Percentiles rank a stretch among this genome's conserved stretches.
Conservation (phyloP, 1,284 basidiomycete genomes). For the Trichosporon inkin region DNA sequence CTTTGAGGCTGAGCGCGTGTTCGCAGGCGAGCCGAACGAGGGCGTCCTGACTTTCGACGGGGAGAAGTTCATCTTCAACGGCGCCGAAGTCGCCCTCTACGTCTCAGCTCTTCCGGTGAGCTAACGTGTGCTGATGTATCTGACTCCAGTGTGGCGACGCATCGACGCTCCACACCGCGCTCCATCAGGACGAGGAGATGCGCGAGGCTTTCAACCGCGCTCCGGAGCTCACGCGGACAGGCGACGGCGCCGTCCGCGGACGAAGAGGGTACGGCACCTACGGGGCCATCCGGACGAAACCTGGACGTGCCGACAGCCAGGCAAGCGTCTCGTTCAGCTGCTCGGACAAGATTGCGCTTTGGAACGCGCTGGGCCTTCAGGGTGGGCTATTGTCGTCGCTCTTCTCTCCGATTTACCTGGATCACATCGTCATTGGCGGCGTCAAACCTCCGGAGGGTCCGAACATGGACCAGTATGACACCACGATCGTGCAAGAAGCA, state of each 20-base stretch:
- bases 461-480: constrained; percentile 50
- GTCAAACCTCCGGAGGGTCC: constrained; percentile 47
- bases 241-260: constrained; percentile 59
- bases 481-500: constrained; percentile 62
- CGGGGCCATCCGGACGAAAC: constrained; percentile 80
- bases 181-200: constrained; percentile 64
- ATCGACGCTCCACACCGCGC: constrained; percentile 71
- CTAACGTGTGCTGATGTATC: constrained; percentile 7
- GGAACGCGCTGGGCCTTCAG: constrained; percentile 77
- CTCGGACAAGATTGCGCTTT: constrained; percentile 83
- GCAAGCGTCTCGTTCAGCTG: constrained; percentile 78
- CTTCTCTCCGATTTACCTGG: constrained; percentile 63
- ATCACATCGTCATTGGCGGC: constrained; percentile 65
- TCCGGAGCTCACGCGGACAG: constrained; percentile 20
- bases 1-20: constrained; percentile 56
- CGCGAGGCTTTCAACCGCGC: constrained; percentile 53
- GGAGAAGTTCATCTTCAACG: constrained; percentile 55
- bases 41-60: constrained; percentile 16
- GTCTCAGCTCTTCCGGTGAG: constrained; percentile 87
- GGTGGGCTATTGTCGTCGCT: constrained; percentile 65
- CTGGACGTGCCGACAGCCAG: constrained; percentile 74
- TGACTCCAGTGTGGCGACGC: constrained; percentile 73
- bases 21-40: constrained; percentile 28
- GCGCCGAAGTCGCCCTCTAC: constrained; percentile 65
- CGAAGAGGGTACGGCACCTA: constrained; percentile 68